A percentile compares a stretch with the other conserved stretches of the same genome.
Evolutionary conservation across 2,329 filamentous ascomycete genomes (phyloP).

Genomic region (Daldinia sp.): DNA sequence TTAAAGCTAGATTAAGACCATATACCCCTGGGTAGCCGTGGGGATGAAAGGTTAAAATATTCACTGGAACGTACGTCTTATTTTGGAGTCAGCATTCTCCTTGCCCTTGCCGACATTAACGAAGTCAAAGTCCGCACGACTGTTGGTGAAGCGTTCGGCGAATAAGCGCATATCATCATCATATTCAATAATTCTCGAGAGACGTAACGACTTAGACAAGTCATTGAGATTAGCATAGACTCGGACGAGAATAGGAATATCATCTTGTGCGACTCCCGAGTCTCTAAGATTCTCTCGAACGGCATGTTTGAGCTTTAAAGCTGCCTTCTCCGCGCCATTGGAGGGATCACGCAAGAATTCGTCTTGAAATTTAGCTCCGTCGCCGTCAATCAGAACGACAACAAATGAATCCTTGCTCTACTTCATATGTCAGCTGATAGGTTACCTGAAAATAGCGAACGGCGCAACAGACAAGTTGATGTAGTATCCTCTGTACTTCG

Average conservation of each 20-base stretch:
- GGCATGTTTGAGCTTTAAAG: constrained; percentile 45
- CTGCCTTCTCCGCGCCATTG: constrained; percentile 44
- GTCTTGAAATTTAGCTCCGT: constrained; percentile 49
- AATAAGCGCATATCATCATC: constrained; percentile 47
- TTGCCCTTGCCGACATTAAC: constrained; percentile 49
- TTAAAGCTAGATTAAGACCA: neutral
- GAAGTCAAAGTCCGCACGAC: constrained; percentile 47
- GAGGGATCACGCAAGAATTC: constrained; percentile 44
- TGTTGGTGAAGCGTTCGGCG: constrained; percentile 48
- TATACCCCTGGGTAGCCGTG: too few relatives aligned
- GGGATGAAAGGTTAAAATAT: neutral
- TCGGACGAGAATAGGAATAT: constrained; percentile 46
- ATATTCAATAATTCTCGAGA: constrained; percentile 45
- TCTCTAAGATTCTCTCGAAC: constrained; percentile 43
- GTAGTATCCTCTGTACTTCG: constrained; percentile 32
- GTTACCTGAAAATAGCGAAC: neutral
- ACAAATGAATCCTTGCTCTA: constrained; percentile 46
- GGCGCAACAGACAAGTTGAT: constrained; percentile 41
- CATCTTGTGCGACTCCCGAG: constrained; percentile 39
- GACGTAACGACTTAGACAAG: constrained; percentile 45
- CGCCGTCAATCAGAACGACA: constrained; percentile 48
- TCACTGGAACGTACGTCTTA: constrained; percentile 41
- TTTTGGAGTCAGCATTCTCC: constrained; percentile 48
- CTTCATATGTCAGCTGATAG: constrained; percentile 19
- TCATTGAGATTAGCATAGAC: constrained; percentile 49